phyloP scores from a whole-genome alignment of 2,329 filamentous ascomycete genomes.

The Trichoderma pleuroti region DNA sequence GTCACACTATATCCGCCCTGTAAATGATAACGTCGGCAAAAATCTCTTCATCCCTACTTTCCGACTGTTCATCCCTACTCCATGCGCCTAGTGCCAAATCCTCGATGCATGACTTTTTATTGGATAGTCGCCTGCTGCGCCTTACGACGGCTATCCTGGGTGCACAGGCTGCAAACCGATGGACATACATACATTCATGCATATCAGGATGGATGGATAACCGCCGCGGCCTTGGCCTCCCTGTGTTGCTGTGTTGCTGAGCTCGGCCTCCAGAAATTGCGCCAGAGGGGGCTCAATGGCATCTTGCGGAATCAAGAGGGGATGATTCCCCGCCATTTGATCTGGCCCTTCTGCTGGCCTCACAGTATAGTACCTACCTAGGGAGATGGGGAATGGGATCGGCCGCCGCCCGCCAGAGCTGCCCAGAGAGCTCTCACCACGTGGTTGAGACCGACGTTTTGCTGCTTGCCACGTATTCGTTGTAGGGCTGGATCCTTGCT shows the following conservation, averaged over 20 bases:
- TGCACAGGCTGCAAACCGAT: not conserved
- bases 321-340: constrained; percentile 1
- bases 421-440: constrained; percentile 4
- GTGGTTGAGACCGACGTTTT: not conserved
- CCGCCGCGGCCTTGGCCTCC: not conserved
- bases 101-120: not conserved
- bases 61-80: not conserved
- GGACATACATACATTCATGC: not conserved
- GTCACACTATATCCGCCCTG: not conserved
- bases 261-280: not conserved
- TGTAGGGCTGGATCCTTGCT: constrained; percentile 12
- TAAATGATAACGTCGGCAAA: not conserved
- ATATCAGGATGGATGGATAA: not conserved
- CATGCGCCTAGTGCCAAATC: not conserved
- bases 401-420: not conserved
- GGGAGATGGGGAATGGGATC: not conserved
- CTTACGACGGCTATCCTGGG: not conserved
- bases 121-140: not conserved
- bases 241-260: not conserved
- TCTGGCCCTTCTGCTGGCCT: not conserved
- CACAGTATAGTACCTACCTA: no score
- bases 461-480: constrained; percentile 12
- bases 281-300: constrained; percentile 1
- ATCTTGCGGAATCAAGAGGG: constrained; percentile 10
- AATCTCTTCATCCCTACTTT: not conserved